Evolutionary conservation across 257 asterid genomes (phyloP).

Genomic region (Forsythia viridissima): DNA sequence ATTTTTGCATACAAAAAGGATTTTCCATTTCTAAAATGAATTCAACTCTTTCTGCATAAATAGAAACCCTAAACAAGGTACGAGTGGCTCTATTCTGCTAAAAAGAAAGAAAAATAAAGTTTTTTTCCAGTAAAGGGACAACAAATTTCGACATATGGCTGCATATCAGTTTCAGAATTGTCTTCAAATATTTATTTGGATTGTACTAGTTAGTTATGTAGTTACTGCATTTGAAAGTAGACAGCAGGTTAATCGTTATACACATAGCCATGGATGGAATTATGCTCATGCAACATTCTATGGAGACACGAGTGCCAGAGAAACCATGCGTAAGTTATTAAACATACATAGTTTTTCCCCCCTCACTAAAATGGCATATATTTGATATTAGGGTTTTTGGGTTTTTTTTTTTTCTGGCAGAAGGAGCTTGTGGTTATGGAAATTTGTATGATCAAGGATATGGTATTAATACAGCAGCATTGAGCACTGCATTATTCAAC

Average conservation of each 20-base stretch:
- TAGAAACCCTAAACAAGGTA: too few relatives aligned
- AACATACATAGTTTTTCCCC: too few relatives aligned
- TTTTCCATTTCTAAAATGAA: too few relatives aligned
- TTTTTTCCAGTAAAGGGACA: too few relatives aligned
- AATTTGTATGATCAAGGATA: constrained; percentile 27
- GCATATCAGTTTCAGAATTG: not conserved
- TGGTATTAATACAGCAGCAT: constrained; percentile 38
- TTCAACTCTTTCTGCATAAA: too few relatives aligned
- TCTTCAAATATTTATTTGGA: not conserved
- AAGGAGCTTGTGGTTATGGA: constrained; percentile 45
- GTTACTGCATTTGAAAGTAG: not conserved
- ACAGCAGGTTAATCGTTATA: too few relatives aligned
- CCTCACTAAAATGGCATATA: too few relatives aligned
- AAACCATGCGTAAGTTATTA: constrained; percentile 23
- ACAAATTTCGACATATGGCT: not conserved
- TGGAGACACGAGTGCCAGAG: constrained; percentile 17
- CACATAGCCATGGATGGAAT: constrained; percentile 23
- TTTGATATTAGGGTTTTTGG: not conserved
- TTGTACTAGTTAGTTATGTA: not conserved
- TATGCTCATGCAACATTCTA: constrained; percentile 33
- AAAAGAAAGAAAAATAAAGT: too few relatives aligned
- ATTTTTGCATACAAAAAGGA: too few relatives aligned
- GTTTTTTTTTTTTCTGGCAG: constrained; percentile 21
- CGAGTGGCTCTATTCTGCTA: too few relatives aligned
- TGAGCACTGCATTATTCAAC: constrained; percentile 46